A percentile compares a stretch with the other conserved stretches of the same genome.
phyloP scores from a whole-genome alignment of 2,329 filamentous ascomycete species.

The Dothistroma septosporum region DNA sequence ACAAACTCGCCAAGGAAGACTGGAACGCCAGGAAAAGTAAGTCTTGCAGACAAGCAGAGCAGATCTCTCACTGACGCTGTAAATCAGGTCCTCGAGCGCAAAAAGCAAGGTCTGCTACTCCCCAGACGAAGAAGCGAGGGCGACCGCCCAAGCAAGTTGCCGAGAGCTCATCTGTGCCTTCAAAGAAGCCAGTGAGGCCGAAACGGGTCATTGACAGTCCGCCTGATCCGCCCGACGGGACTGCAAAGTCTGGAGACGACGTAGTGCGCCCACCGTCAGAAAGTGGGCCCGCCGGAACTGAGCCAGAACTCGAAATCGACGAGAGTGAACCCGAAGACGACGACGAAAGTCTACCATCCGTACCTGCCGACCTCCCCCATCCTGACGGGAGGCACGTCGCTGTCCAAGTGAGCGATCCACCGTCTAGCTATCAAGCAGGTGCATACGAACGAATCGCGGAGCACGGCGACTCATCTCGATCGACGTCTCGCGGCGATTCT shows the following conservation, averaged over 20 bases:
- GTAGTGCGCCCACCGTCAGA: background rate
- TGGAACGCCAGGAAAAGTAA: constrained; percentile 33
- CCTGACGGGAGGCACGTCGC: background rate
- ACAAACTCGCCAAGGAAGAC: constrained; percentile 33
- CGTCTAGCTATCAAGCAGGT: constrained; percentile 28
- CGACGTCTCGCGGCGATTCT: background rate
- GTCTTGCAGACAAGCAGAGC: background rate
- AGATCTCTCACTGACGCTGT: background rate
- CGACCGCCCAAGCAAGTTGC: background rate
- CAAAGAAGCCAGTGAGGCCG: background rate
- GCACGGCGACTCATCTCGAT: background rate
- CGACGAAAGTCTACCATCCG: background rate
- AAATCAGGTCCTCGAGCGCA: background rate
- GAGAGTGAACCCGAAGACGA: constrained; percentile 19
- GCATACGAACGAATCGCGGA: constrained; percentile 21
- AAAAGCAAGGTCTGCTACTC: background rate
- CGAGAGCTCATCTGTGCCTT: background rate
- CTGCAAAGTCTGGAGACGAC: background rate
- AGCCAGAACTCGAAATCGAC: constrained; percentile 23
- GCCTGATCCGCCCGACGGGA: constrained; percentile 1
- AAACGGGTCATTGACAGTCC: constrained; percentile 24
- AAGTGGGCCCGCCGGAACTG: background rate
- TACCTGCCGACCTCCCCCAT: background rate
- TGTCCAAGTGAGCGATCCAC: constrained; percentile 24
- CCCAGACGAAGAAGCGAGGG: background rate